Evolutionary conservation across 2,329 filamentous ascomycete genomes (phyloP), one percentile per base, ranked within the genome.

Genomic region (Phoma sp.): DNA sequence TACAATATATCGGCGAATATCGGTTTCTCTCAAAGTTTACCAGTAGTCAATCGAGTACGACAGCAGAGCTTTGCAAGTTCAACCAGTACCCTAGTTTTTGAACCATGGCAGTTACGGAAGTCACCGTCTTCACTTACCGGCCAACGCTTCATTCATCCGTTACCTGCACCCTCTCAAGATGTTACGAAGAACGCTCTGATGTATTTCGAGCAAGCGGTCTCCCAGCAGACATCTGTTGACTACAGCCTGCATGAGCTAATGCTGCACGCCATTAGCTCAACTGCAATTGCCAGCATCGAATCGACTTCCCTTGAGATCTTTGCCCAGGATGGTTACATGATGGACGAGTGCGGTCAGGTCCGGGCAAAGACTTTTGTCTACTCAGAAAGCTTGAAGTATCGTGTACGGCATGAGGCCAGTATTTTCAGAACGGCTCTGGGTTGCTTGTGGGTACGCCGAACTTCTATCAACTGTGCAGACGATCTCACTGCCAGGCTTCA

Each of bases 251-350:
- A 57, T 8, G 47, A 61, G 29, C 47, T 61, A 7, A 57, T 59
- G 56, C 13, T 61, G 1, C 49, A 57, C 24, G 38, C 51, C 7
- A 59, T 59, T 7, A 43, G 39, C 18, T 47, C 50, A 10, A 59
- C 53, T 7, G 53, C 53, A 7, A 40, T 59, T 6, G 44, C 56
- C 2, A 53, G 27, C 8, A 57, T 61, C 18, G 33, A 57, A 14
- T 33, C 59, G 27, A 53, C 44, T 4, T 61, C 57, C 3, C 27
- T 59, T 8, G 57, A 59, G 7, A 59, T 61, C n/a, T 47, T 57
- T 39, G 50, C 59, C 10, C 50, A 57, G 27, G 59, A 61, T 11
- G 53, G 50, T 2, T 61, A 59, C 14, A 57, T 45, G 23, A 52
- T 61, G 10, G 57, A 61, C n/a, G 44, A 57, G 5, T 52, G 50